Base-by-base conservation (phyloP, 179 eudicot species). In the Sideroxylon spinosum region DNA sequence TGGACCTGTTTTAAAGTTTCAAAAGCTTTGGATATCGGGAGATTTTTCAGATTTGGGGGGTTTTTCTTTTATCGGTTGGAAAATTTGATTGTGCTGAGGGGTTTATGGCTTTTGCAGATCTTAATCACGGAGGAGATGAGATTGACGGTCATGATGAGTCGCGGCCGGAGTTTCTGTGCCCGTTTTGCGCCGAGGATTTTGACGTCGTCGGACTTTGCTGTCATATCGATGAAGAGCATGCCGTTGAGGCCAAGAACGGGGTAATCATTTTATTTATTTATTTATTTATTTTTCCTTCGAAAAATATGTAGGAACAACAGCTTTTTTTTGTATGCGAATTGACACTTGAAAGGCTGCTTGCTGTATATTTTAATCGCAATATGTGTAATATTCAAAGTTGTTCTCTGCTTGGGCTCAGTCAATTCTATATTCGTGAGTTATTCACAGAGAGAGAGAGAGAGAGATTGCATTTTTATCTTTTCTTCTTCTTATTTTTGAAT, bases 181-280 rank as follows among this genome's bases (percentile, higher is more conserved):
- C 98, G 2, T 95, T 95, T 83, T 95, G 98, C 76, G 89, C 84
- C 0, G 97, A 93, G 46, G 97, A 93, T 79, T 93, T 90, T 48
- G 98, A 95, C 78, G 87, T 90, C 61, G 97, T 95, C 23, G 98
- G 97, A 63, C 88, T 95, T 13, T 95, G 90, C 82, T 93, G 97
- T 80, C 98, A 95, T 81, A 88, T 95, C 66, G 97, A 95, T 56
- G 98, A 95, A 67, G 97, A 93, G 78, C 98, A 95, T 78, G 86
- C 89, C 29, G 83, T 91, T 63, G 95, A 90, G 79, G 87, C 89
- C 78, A 93, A 89, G 78, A 86, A 85, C 79, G 98, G 97, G 98
- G 98, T 95, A 88, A 48, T 52, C 0, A 10, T 25, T 23, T 62
- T 20, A 9, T 3, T 56, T 56, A 8, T 56, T 0, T 10, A 19